These are phyloP conservation scores for Curvularia verruculosa DNA, from an alignment of 2,329 filamentous ascomycete species.

Conservation along the genomic window DNA sequence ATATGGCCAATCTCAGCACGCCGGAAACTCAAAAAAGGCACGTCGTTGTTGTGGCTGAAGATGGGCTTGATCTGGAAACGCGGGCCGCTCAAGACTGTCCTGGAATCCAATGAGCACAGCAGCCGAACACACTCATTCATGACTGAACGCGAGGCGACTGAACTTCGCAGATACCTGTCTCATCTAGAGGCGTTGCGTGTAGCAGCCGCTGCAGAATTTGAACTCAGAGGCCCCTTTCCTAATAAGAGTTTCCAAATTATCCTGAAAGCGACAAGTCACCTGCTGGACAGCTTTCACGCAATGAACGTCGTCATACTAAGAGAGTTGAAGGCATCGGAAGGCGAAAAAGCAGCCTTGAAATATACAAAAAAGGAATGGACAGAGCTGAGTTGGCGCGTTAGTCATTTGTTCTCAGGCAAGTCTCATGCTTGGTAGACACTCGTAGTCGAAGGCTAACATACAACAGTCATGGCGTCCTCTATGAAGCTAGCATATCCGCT, in stretches of 20 bases:
- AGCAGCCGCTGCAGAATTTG: slow-evolving; percentile 83
- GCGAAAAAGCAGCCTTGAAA: slow-evolving; percentile 79
- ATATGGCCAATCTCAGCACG: slow-evolving; percentile 95
- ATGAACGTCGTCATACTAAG: slow-evolving; percentile 93
- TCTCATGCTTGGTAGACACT: neutral
- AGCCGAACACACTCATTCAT: slow-evolving; percentile 68
- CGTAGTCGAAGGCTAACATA: slow-evolving; percentile 19
- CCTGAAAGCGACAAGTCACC: slow-evolving; percentile 77
- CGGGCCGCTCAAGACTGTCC: slow-evolving; percentile 78
- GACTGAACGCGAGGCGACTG: slow-evolving; percentile 83
- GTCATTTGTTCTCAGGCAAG: slow-evolving; percentile 74
- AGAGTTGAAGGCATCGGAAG: slow-evolving; percentile 74
- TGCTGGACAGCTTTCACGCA: slow-evolving; percentile 92
- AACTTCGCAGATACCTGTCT: slow-evolving; percentile 78
- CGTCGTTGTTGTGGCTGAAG: slow-evolving; percentile 89
- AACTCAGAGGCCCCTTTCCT: slow-evolving; percentile 86
- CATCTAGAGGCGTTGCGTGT: slow-evolving; percentile 75
- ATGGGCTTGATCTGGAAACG: slow-evolving; percentile 97
- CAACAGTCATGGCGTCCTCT: slow-evolving; percentile 79
- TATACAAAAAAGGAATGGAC: slow-evolving; percentile 80
- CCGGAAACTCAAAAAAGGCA: slow-evolving; percentile 83
- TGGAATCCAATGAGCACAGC: slow-evolving; percentile 44
- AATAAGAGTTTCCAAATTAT: slow-evolving; percentile 74
- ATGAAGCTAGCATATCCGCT: slow-evolving; percentile 95
- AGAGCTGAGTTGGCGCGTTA: slow-evolving; percentile 85